Evolutionary conservation across 129 eudicot genomes (phyloP).

Genomic region (Flaveria brownii): DNA sequence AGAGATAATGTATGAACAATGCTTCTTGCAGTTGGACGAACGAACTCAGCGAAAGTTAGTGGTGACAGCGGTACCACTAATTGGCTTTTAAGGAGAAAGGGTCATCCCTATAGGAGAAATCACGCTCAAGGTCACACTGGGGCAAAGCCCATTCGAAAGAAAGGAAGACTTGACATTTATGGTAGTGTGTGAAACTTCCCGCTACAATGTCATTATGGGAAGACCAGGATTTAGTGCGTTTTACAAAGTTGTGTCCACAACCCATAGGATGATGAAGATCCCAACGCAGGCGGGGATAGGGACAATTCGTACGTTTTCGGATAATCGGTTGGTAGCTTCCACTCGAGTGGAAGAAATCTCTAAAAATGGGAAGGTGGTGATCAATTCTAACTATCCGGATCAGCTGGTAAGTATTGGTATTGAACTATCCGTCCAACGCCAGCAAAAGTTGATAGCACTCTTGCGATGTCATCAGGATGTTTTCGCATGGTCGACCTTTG

Average conservation of each 20-base stretch:
- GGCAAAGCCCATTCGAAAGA: too few relatives aligned
- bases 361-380: too few relatives aligned
- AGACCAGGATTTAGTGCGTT: neutral
- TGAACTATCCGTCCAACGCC: neutral
- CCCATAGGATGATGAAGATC: neutral
- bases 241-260: too few relatives aligned
- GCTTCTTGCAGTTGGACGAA: neutral
- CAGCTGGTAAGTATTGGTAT: neutral
- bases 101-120: too few relatives aligned
- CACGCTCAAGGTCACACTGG: too few relatives aligned
- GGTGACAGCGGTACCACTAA: too few relatives aligned
- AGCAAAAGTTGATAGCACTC: neutral
- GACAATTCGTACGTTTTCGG: accelerated
- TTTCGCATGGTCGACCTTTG: neutral
- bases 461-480: neutral
- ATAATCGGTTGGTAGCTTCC: neutral
- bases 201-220: neutral
- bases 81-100: too few relatives aligned
- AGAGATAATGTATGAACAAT: too few relatives aligned
- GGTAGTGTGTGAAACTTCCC: too few relatives aligned
- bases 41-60: too few relatives aligned
- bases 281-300: neutral
- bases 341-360: neutral
- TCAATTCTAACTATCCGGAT: neutral
- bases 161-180: too few relatives aligned